A percentile compares a stretch with the other conserved stretches of the same genome.
These are phyloP conservation scores for Pichia eremophila DNA, from an alignment of 805 yeast species.

Conservation along the genomic window DNA sequence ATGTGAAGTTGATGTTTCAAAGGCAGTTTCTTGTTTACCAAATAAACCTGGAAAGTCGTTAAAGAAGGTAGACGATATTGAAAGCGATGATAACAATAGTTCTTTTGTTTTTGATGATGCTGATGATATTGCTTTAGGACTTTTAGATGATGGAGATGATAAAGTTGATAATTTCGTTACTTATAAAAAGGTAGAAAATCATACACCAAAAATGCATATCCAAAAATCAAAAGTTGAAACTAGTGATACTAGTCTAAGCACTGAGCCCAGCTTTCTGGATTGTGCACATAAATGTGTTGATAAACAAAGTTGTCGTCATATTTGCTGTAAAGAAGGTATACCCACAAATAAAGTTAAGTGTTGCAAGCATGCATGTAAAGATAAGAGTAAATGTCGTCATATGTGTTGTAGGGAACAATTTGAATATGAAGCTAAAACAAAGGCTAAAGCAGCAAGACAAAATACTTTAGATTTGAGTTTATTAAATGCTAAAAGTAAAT, in stretches of 20 bases:
- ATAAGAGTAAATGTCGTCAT: constrained; percentile 31
- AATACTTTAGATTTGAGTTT: too few relatives aligned
- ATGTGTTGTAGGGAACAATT: constrained; percentile 16
- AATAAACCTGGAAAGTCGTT: not conserved
- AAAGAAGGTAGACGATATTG: not conserved
- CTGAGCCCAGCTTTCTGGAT: constrained; percentile 10
- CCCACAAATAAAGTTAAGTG: constrained; percentile 1
- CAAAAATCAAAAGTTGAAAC: too few relatives aligned
- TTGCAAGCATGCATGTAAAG: constrained; percentile 37
- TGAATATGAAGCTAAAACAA: constrained; percentile 1
- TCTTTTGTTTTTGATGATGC: constrained; percentile 7
- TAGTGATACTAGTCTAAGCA: too few relatives aligned
- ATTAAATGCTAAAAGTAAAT: too few relatives aligned
- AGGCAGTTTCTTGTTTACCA: not conserved
- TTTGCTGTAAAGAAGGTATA: constrained; percentile 38
- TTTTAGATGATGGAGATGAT: too few relatives aligned
- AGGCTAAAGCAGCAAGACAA: not conserved
- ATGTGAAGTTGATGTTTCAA: not conserved
- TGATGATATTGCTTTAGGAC: not conserved
- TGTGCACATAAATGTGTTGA: constrained; percentile 37
- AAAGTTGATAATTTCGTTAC: too few relatives aligned
- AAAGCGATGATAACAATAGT: not conserved
- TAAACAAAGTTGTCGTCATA: constrained; percentile 32
- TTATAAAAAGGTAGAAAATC: too few relatives aligned
- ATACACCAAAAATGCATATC: too few relatives aligned